Evolutionary conservation across 1,284 basidiomycete species (phyloP), one percentile per base, ranked within the genome.

Genomic region (Erythrobasidium hasegawianum): DNA sequence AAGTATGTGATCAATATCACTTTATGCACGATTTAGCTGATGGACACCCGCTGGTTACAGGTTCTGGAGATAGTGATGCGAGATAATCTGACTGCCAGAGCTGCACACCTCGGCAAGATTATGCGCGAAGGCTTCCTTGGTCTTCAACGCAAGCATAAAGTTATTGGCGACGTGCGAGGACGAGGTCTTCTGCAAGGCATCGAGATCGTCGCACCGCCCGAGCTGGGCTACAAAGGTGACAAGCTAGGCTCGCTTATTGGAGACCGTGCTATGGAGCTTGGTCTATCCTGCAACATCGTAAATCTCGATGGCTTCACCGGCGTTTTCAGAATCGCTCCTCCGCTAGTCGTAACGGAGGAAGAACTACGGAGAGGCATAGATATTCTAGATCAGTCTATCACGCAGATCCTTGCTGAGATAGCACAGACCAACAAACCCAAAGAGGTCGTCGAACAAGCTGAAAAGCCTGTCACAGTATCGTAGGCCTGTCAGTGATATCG

Each of bases 141-240:
- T 40, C 29, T 66, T 13, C 64, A 66, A 33, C 14, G 52, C 14
- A 53, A 59, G 33, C 56, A 58, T 24, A 26, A 33, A 11, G 55
- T 43, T 13, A 59, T 66, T 38, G 56, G 55, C 26, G 55, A 53
- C 41, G 64, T 66, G 1, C 45, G 47, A 14, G 77, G 89, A 87
- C 45, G 79, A 94, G 81, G 77, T 93, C 68, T 83, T 92, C 45
- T 78, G 90, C 70, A 89, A 88, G 22, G 90, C 88, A 33, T 88
- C 86, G 68, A 67, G 70, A n/a, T 62, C 39, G 41, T 24, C 0
- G 52, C 60, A 4, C 60, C 60, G 4, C 20, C 29, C 27, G 60
- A 52, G 16, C 33, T 62, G n/a, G 41, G 53, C 16, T 14, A 54
- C n/a, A 20, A 26, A 11, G 60, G 60, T 14, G 40, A 55, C 22